Conservation (phyloP, 805 yeast genomes). For the Wickerhamomyces rabaulensis region DNA sequence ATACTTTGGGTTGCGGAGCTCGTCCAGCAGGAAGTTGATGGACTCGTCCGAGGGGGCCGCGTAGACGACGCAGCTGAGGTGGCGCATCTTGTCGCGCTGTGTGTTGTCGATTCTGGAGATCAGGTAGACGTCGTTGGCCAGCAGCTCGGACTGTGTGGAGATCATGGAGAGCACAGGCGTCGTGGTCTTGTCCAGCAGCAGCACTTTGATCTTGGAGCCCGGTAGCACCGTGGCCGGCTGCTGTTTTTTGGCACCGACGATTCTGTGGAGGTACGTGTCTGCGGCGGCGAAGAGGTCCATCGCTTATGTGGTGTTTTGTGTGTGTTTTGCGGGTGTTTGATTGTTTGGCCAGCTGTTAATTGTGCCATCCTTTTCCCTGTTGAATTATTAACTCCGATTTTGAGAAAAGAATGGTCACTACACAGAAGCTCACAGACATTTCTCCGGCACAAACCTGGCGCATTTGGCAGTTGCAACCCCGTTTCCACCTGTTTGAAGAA, state of each 20-base stretch:
- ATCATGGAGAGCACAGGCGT: constrained; percentile 83
- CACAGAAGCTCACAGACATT: no score
- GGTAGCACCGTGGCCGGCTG: constrained; percentile 8
- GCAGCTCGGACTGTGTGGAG: constrained; percentile 79
- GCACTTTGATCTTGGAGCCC: constrained; percentile 52
- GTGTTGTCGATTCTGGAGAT: constrained; percentile 64
- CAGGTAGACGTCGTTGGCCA: constrained; percentile 79
- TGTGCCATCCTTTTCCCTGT: no score
- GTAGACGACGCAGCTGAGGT: constrained; percentile 75
- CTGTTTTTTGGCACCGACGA: constrained; percentile 26
- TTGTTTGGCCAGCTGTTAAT: no score
- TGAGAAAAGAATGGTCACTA: no score
- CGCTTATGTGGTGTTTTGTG: neutral
- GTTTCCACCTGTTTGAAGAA: no score
- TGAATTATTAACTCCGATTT: no score
- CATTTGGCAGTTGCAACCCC: no score
- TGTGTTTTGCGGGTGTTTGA: neutral
- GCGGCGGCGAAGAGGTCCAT: constrained; percentile 47
- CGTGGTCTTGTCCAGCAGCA: constrained; percentile 75
- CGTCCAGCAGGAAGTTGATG: constrained; percentile 54
- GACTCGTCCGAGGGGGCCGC: constrained; percentile 68
- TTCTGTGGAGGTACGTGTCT: constrained; percentile 36
- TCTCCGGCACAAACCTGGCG: no score
- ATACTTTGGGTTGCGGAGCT: constrained; percentile 75
- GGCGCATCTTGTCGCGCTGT: constrained; percentile 66